A percentile compares a stretch with the other conserved stretches of the same genome.
These are phyloP conservation scores for Aureobasidium vineae DNA, from an alignment of 2,329 filamentous ascomycete species.

Conservation along the genomic window DNA sequence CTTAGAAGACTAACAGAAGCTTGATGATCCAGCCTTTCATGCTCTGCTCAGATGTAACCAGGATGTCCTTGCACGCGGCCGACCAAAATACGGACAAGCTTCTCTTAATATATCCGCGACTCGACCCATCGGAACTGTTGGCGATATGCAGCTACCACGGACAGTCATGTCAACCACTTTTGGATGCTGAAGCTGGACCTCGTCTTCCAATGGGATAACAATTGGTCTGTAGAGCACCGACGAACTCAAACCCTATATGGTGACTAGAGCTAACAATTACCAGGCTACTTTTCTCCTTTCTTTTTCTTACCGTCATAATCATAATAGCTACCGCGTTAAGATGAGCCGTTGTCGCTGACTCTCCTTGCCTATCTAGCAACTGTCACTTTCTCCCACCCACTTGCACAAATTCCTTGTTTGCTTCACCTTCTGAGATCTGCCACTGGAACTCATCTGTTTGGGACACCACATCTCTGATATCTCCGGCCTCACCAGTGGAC, in stretches of 20 bases:
- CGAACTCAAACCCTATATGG: background rate
- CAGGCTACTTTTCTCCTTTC: constrained; percentile 23
- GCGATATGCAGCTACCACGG: background rate
- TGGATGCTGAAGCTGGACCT: background rate
- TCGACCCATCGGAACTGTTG: background rate
- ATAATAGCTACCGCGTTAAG: background rate
- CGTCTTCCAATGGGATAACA: background rate
- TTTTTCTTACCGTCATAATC: background rate
- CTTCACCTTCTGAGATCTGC: constrained; percentile 27
- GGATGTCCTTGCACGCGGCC: background rate
- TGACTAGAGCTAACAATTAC: background rate
- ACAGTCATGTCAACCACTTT: background rate
- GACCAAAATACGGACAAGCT: background rate
- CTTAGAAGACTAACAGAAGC: background rate
- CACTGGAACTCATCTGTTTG: constrained; percentile 28
- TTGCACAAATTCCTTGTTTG: constrained; percentile 27
- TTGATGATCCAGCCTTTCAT: background rate
- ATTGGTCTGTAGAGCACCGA: constrained; percentile 21
- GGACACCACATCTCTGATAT: constrained; percentile 22
- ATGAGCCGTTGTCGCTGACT: constrained; percentile 16
- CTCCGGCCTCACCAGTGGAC: constrained; percentile 27
- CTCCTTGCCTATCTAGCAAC: constrained; percentile 26
- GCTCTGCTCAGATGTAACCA: too few species aligned
- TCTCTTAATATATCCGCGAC: background rate
- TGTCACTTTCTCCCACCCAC: constrained; percentile 26